Evolutionary conservation across 2,329 filamentous ascomycete genomes (phyloP), one percentile per base, ranked within the genome.

Genomic region (Aspergillus versicolor): DNA sequence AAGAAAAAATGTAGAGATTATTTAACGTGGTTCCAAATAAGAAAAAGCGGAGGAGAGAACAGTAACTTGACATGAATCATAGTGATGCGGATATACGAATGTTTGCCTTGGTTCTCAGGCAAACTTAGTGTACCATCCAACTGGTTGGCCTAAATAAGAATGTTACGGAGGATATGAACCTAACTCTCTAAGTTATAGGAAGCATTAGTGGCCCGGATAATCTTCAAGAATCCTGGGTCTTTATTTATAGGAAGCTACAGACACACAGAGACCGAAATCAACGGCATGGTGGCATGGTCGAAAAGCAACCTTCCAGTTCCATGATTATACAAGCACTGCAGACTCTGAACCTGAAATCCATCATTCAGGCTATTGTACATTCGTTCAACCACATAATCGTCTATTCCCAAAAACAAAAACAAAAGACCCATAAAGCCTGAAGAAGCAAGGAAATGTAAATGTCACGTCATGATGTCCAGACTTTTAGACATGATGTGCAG

Each of bases 301-400:
- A 12, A 30, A 47, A 24, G n/a, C 17, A 47, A 19, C 24, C n/a
- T 17, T 32, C 11, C 13, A 30, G 9, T 17, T 32, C 11, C 13
- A 30, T 45, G 19, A n/a, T 2, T 15, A 47, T 11, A 13, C 19
- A 56, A 51, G n/a, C 22, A 32, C 13, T 51, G 21, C 30, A 38
- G 48, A 49, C 12, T 21, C 21, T 56, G 38, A 41, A 54, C 51
- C 37, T 45, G 47, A 47, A 41, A 40, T 48, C 13, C 38, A 44
- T 38, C 44, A 44, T 48, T 54, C 56, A 59, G 52, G 55, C 52
- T 65, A 65, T 57, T 62, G 63, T 67, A 67, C 63, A 65, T 58
- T 47, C 55, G 24, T 54, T 32, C 41, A 58, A 54, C 49, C 44
- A 61, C 58, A 58, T 56, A 45, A 58, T 53, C 57, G 57, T 65